Evolutionary conservation across 345 rosid species (phyloP).

Genomic region (Geranium brycei): DNA sequence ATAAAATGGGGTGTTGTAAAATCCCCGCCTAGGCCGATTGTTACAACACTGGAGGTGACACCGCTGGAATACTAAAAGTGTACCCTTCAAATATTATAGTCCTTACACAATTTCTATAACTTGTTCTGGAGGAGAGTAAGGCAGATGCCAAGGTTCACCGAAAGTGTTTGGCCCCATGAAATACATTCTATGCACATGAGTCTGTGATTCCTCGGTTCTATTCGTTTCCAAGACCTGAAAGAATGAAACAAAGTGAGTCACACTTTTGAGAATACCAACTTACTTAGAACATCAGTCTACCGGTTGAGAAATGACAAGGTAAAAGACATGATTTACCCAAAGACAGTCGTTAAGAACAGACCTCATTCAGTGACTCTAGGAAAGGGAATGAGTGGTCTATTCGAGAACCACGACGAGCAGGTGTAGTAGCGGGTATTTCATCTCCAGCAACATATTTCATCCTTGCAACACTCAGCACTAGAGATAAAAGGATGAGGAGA

Average conservation of each 20-base stretch:
- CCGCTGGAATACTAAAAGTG: too few relatives aligned
- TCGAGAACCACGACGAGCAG: constrained; percentile 52
- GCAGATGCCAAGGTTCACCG: constrained; percentile 81
- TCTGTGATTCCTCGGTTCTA: constrained; percentile 74
- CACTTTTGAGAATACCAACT: not conserved
- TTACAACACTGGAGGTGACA: too few relatives aligned
- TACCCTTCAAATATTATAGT: not conserved
- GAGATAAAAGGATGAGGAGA: constrained; percentile 67
- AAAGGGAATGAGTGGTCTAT: constrained; percentile 84
- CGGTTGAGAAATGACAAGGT: not conserved
- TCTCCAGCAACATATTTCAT: constrained; percentile 84
- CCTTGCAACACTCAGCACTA: constrained; percentile 86
- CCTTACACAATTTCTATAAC: constrained; percentile 75
- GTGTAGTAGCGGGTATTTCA: constrained; percentile 48
- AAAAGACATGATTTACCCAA: not conserved
- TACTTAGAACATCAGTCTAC: not conserved
- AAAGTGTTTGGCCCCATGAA: constrained; percentile 88
- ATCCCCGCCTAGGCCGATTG: too few relatives aligned
- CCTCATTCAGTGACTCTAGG: constrained; percentile 90
- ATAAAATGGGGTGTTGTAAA: too few relatives aligned
- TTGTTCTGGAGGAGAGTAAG: constrained; percentile 73
- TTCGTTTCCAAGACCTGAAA: constrained; percentile 80
- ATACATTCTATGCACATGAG: constrained; percentile 80
- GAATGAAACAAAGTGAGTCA: not conserved
- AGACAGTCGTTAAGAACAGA: constrained; percentile 1